These are phyloP conservation scores for Cladorrhinum sp. DNA, from an alignment of 2,329 filamentous ascomycete genomes.

Conservation along the genomic window DNA sequence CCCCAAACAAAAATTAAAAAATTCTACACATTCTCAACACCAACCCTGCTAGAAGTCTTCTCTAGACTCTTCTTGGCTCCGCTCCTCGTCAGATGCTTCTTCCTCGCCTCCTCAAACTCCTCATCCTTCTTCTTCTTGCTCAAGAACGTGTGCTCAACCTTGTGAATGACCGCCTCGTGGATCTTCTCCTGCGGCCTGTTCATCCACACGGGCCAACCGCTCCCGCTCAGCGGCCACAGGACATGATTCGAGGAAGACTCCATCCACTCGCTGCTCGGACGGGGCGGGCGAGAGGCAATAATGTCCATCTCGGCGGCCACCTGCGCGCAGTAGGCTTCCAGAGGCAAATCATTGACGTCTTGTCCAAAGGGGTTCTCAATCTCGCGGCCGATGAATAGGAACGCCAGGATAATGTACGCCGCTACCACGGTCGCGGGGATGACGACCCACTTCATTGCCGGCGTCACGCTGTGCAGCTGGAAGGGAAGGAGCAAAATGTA, in stretches of 20 bases:
- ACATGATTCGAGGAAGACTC: slow-evolving; percentile 38
- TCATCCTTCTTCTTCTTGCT: slow-evolving; percentile 29
- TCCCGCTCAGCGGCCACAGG: slow-evolving; percentile 42
- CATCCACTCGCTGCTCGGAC: slow-evolving; percentile 49
- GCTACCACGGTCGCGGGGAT: slow-evolving; percentile 65
- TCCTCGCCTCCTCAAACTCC: slow-evolving; percentile 2
- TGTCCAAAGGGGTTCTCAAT: slow-evolving; percentile 69
- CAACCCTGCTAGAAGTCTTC: no score
- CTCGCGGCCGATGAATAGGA: slow-evolving; percentile 64
- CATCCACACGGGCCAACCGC: slow-evolving; percentile 48
- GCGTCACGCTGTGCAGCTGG: slow-evolving; percentile 53
- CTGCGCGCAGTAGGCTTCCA: slow-evolving; percentile 64
- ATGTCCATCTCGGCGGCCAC: slow-evolving; percentile 63
- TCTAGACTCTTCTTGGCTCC: background rate
- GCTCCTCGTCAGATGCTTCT: background rate
- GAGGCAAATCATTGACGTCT: slow-evolving; percentile 65
- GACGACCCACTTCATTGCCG: slow-evolving; percentile 61
- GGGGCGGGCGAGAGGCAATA: slow-evolving; percentile 54
- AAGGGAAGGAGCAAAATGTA: slow-evolving; percentile 72
- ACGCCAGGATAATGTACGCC: slow-evolving; percentile 70
- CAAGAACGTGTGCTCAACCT: slow-evolving; percentile 32
- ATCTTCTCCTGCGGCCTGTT: slow-evolving; percentile 46
- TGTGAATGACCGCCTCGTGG: slow-evolving; percentile 40
- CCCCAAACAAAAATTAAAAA: slow-evolving; percentile 4
- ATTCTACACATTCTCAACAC: slow-evolving; percentile 11